These are phyloP conservation scores for Penicillium sp. DNA, from an alignment of 2,329 filamentous ascomycete genomes.

Conservation along the genomic window DNA sequence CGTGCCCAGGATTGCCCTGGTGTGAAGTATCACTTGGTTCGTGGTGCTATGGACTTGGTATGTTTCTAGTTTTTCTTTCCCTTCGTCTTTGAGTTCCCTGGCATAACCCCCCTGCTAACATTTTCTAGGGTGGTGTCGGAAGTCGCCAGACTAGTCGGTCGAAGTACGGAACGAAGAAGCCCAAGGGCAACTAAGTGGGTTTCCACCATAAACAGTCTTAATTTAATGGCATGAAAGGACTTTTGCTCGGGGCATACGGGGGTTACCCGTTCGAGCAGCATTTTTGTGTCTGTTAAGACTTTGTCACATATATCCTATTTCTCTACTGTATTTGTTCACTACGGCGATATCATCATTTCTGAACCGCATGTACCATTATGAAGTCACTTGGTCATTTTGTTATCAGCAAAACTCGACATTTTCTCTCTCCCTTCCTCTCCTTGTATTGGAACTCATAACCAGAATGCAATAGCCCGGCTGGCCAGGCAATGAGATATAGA, in stretches of 20 bases:
- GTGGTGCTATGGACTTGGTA: slow-evolving; percentile 92
- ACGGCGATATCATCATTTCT: slow-evolving; percentile 15
- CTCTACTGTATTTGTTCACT: slow-evolving; percentile 14
- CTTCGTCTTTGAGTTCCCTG: no score
- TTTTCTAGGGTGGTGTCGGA: slow-evolving; percentile 78
- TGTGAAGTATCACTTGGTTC: slow-evolving; percentile 92
- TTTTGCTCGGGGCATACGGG: neutral
- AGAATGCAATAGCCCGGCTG: slow-evolving; percentile 5
- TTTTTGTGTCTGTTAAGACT: neutral
- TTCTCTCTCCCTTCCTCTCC: neutral
- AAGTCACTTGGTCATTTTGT: slow-evolving; percentile 5
- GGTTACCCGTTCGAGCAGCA: neutral
- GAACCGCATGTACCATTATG: slow-evolving; percentile 24
- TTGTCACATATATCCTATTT: neutral
- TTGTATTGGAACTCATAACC: neutral
- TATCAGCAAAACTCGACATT: neutral
- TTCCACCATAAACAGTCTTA: neutral
- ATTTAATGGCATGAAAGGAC: neutral
- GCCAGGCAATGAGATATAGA: slow-evolving; percentile 12
- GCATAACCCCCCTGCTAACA: slow-evolving; percentile 31
- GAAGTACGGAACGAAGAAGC: slow-evolving; percentile 99
- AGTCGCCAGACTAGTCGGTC: slow-evolving; percentile 83
- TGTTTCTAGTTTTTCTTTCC: slow-evolving; percentile 41
- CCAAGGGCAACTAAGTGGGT: slow-evolving; percentile 69
- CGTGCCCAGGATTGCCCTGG: slow-evolving; percentile 96